A percentile compares a stretch with the other conserved stretches of the same genome.
Conservation (phyloP, 495 filamentous ascomycete species). For the Penicillium canescens region DNA sequence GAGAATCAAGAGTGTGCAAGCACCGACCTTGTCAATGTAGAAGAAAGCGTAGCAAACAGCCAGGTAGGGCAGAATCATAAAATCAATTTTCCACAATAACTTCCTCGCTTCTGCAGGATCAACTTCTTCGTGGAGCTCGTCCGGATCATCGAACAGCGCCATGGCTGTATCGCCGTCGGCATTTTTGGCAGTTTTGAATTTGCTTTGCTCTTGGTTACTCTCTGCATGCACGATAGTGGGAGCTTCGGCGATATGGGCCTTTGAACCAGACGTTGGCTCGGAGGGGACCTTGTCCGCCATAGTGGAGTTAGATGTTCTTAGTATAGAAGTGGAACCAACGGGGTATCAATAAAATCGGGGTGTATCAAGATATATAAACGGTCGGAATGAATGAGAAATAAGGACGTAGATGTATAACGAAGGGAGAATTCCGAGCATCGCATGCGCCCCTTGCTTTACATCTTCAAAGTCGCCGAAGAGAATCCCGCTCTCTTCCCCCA, state of each 20-base stretch:
- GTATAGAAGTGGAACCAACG: background rate
- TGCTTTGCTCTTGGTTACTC: slow-evolving; percentile 17
- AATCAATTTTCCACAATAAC: slow-evolving; percentile 57
- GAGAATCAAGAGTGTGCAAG: slow-evolving; percentile 11
- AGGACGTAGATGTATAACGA: background rate
- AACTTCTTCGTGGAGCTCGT: slow-evolving; percentile 45
- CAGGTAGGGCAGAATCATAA: slow-evolving; percentile 50
- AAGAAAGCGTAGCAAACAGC: slow-evolving; percentile 62
- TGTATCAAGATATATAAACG: background rate
- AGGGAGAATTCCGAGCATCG: background rate
- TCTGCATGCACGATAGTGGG: slow-evolving; percentile 30
- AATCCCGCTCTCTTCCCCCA: slow-evolving; percentile 2
- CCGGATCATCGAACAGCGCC: slow-evolving; percentile 42
- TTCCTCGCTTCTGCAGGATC: slow-evolving; percentile 49
- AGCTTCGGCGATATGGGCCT: slow-evolving; percentile 21
- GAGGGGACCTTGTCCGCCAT: slow-evolving; percentile 13
- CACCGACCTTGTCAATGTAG: slow-evolving; percentile 55
- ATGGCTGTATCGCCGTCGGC: slow-evolving; percentile 47
- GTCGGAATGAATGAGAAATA: background rate
- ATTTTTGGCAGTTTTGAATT: slow-evolving; percentile 29
- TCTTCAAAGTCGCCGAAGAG: background rate
- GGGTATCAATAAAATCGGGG: background rate
- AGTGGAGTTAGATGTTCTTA: background rate
- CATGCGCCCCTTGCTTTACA: background rate
- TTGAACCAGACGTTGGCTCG: slow-evolving; percentile 20